Conservation (phyloP, 331 rosid genomes). For the Pyrus hybrid region DNA sequence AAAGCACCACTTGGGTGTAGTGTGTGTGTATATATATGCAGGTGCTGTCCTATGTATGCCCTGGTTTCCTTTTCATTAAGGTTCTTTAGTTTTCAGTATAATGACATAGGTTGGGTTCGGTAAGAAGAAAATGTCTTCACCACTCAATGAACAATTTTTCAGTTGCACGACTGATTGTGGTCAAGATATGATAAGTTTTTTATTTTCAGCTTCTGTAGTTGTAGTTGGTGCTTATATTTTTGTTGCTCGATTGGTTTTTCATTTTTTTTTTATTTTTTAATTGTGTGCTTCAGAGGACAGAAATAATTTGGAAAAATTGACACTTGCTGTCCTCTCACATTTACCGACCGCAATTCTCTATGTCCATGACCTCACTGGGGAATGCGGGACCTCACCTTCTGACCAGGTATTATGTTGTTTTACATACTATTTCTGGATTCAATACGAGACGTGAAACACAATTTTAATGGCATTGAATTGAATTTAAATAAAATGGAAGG, state of each 20-base stretch:
- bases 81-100: background rate
- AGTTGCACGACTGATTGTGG: background rate
- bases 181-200: background rate
- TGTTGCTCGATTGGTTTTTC: constrained; percentile 4
- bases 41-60: background rate
- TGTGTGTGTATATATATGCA: too few relatives aligned
- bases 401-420: constrained; percentile 57
- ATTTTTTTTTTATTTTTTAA: background rate
- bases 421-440: background rate
- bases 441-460: background rate
- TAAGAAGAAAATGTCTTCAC: background rate
- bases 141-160: background rate
- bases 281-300: constrained; percentile 55
- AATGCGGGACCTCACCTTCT: constrained; percentile 88
- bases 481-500: background rate
- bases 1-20: background rate
- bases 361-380: constrained; percentile 94
- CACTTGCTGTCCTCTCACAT: constrained; percentile 86
- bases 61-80: background rate
- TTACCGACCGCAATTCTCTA: constrained; percentile 82
- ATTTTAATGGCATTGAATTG: background rate
- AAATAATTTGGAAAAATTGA: constrained; percentile 87
- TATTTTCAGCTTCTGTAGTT: background rate
- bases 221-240: background rate
- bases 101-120: background rate